Conservation (phyloP, 2,329 filamentous ascomycete genomes). For the Westerdykella ornata region DNA sequence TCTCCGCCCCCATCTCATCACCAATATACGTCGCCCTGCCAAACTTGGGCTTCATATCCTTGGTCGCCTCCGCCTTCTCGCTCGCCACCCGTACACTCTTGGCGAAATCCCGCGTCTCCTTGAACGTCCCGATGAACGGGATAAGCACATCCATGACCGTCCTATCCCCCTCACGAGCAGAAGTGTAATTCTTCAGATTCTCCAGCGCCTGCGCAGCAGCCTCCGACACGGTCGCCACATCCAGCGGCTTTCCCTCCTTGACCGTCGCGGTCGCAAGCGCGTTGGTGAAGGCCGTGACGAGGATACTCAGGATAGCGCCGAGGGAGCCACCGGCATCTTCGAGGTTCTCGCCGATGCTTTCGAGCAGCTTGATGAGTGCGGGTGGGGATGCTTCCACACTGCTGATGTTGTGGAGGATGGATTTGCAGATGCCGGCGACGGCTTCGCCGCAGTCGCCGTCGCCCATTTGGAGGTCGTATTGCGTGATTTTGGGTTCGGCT, state of each 20-base stretch:
- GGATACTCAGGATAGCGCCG: conserved; percentile 73
- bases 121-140: conserved; percentile 72
- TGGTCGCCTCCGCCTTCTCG: conserved; percentile 72
- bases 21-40: conserved; percentile 78
- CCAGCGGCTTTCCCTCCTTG: conserved; percentile 24
- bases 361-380: conserved; percentile 51
- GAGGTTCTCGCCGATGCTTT: conserved; percentile 54
- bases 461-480: conserved; percentile 72
- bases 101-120: conserved; percentile 56
- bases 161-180: conserved; percentile 77
- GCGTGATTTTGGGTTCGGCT: conserved; percentile 59
- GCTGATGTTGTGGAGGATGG: conserved; percentile 42
- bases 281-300: conserved; percentile 68
- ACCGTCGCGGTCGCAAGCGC: conserved; percentile 32
- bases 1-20: conserved; percentile 54
- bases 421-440: conserved; percentile 59
- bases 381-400: conserved; percentile 50
- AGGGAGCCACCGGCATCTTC: conserved; percentile 69
- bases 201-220: conserved; percentile 42
- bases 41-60: conserved; percentile 81
- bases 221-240: conserved; percentile 31
- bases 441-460: conserved; percentile 80
- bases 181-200: conserved; percentile 62
- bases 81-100: conserved; percentile 68
- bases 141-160: conserved; percentile 86